Evolutionary conservation across 1,284 basidiomycete species (phyloP), one percentile per base, ranked within the genome.

Genomic region (Ganoderma boninense): DNA sequence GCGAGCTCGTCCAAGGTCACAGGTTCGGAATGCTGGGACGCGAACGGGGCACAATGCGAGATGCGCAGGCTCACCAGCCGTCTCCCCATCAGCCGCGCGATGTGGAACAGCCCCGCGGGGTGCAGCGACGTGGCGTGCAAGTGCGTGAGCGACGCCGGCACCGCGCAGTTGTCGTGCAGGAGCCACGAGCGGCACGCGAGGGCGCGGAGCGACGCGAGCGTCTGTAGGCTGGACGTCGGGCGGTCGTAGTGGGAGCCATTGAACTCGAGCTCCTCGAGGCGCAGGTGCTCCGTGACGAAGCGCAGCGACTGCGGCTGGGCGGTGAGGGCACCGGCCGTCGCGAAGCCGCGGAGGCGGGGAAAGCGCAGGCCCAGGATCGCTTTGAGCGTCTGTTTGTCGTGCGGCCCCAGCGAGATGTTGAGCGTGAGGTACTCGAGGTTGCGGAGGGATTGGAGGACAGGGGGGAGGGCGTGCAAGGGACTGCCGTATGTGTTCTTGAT

Each of bases 41-140:
- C 14, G 29, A 57, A 35, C 14, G 29, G 26, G 54, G 7, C 44
- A 54, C 20, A 35, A 10, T 46, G 65, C 56, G 20, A 67, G 40
- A 29, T 32, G 23, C 66, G 65, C n/a, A 67, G 62, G 40, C 62
- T 67, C 18, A 70, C 66, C 2, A 70, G 65, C 11, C 35, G 62
- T 13, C 44, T 7, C 4, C 69, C 54, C 0, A 67, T 29, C 13
- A 23, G 13, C 42, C 26, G 14, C 0, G 60, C 38, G 26, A 57
- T 8, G 13, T 16, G 43, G 1, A n/a, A 20, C 4, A 67, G 56
- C 11, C 35, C 20, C 16, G 14, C 35, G 23, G 29, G 46, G 10
- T 40, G 2, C 29, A 26, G 29, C 8, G 42, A 38, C 2, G 40
- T 42, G 13, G 67, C 56, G 40, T 44, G 44, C 2, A 70, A 60